These are phyloP conservation scores for Penicillium sp. DNA, from an alignment of 2,329 filamentous ascomycete genomes.

Conservation along the genomic window DNA sequence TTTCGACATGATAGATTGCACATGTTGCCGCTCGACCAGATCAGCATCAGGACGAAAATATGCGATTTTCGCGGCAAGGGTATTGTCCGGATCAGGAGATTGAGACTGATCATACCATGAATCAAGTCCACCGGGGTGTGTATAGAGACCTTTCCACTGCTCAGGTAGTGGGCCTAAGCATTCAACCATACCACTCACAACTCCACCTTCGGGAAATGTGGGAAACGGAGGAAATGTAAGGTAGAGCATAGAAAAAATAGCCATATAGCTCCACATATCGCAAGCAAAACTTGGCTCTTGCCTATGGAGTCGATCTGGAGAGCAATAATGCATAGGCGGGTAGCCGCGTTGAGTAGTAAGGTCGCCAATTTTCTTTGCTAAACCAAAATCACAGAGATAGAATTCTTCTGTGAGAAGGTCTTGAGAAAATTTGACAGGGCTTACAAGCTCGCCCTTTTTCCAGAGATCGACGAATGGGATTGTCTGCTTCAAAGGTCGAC, in stretches of 20 bases:
- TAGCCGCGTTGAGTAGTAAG: constrained; percentile 7
- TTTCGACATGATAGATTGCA: constrained; percentile 20
- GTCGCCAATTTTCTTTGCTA: constrained; percentile 22
- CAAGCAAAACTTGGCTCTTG: constrained; percentile 23
- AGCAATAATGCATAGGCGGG: constrained; percentile 20
- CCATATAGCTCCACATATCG: constrained; percentile 34
- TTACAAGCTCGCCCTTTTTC: not conserved
- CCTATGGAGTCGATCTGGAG: constrained; percentile 28
- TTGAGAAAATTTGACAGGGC: not conserved
- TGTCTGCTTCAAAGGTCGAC: not conserved
- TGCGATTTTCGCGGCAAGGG: constrained; percentile 14
- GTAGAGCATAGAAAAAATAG: constrained; percentile 25
- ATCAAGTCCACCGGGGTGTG: constrained; percentile 12
- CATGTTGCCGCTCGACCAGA: constrained; percentile 17
- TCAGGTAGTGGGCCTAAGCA: constrained; percentile 26
- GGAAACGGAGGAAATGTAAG: constrained; percentile 17
- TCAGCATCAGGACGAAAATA: constrained; percentile 15
- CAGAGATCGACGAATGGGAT: not conserved
- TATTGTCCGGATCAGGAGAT: constrained; percentile 4
- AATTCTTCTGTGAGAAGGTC: constrained; percentile 21
- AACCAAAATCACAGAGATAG: constrained; percentile 30
- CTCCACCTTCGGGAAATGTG: constrained; percentile 12
- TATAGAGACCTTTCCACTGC: constrained; percentile 23
- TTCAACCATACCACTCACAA: constrained; percentile 17
- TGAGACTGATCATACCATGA: constrained; percentile 28